phyloP scores from a whole-genome alignment of 495 filamentous ascomycete genomes.

The Aspergillus indologenus region DNA sequence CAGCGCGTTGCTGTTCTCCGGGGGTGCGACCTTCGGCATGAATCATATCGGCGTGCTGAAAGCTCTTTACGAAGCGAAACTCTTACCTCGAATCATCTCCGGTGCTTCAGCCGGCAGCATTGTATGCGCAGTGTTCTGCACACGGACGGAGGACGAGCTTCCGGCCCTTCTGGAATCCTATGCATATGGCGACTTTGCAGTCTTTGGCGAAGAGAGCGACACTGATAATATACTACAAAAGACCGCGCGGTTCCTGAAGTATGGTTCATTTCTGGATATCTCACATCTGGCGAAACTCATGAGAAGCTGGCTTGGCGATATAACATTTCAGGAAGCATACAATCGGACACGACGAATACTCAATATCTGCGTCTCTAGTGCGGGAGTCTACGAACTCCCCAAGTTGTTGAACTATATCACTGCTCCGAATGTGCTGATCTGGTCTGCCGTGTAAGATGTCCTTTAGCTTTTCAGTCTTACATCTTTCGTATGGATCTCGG shows the following conservation, averaged over 20 bases:
- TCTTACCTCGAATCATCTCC: conserved; percentile 89
- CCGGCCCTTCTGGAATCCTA: conserved; percentile 68
- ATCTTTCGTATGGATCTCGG: neutral
- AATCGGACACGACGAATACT: conserved; percentile 85
- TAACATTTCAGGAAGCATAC: conserved; percentile 95
- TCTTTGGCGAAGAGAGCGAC: conserved; percentile 74
- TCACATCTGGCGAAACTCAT: conserved; percentile 76
- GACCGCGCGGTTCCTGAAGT: conserved; percentile 70
- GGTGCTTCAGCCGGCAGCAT: conserved; percentile 95
- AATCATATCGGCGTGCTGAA: conserved; percentile 94
- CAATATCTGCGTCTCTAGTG: conserved; percentile 89
- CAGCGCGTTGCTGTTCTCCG: conserved; percentile 81
- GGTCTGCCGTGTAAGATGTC: conserved; percentile 79
- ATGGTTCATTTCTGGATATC: conserved; percentile 81
- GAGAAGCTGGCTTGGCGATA: conserved; percentile 73
- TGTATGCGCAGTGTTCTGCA: conserved; percentile 82
- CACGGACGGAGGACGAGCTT: conserved; percentile 80
- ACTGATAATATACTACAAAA: conserved; percentile 67
- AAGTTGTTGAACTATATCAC: conserved; percentile 89
- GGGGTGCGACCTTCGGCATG: conserved; percentile 94
- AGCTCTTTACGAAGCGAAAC: conserved; percentile 66
- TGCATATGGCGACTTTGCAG: conserved; percentile 75
- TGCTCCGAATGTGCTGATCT: conserved; percentile 89
- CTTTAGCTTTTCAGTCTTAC: neutral
- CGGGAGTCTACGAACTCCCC: conserved; percentile 82